phyloP scores from a whole-genome alignment of 257 asterid genomes.

The Salvia rosmarinus region DNA sequence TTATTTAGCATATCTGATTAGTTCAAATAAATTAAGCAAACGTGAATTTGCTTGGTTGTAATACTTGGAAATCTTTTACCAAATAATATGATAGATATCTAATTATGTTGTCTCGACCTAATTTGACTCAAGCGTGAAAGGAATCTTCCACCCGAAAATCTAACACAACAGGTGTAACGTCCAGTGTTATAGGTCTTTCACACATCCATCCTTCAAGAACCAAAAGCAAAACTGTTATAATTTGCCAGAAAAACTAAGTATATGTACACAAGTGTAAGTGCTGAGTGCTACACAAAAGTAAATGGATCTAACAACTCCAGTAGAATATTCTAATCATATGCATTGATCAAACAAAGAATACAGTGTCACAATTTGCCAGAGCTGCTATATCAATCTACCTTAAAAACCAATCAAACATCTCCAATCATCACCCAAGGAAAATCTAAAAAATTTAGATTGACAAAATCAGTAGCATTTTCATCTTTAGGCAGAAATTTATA shows the following conservation, averaged over 20 bases:
- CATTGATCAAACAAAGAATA: neutral
- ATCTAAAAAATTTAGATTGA: neutral
- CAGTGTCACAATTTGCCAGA: neutral
- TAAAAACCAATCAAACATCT: neutral
- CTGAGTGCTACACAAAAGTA: no score
- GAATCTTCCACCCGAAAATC: neutral
- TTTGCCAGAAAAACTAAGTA: neutral
- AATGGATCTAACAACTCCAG: no score
- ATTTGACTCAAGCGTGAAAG: neutral
- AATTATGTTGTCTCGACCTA: neutral
- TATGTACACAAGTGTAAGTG: no score
- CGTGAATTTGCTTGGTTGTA: no score
- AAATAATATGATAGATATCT: no score
- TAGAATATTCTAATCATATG: neutral
- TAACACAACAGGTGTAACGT: neutral
- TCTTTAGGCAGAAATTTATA: no score
- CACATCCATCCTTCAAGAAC: neutral
- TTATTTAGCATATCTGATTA: no score
- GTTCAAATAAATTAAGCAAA: no score
- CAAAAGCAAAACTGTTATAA: no score
- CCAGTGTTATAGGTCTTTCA: neutral
- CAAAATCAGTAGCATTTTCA: neutral
- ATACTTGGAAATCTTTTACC: no score
- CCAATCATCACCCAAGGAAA: neutral
- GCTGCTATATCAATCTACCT: neutral